Evolutionary conservation across 2,329 filamentous ascomycete species (phyloP).

Genomic region (Claviceps sp.): DNA sequence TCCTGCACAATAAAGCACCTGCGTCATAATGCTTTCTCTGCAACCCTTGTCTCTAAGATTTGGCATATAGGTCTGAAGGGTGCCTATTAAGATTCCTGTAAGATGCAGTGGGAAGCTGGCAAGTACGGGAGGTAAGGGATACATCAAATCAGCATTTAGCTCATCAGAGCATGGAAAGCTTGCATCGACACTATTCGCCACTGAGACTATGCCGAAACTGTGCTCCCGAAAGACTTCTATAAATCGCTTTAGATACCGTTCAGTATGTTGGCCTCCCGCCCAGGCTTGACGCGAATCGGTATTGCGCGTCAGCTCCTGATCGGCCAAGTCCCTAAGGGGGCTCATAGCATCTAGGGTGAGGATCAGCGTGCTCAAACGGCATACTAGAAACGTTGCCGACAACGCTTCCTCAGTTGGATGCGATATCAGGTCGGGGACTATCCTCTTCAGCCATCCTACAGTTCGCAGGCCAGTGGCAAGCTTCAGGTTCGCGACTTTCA

Average conservation of each 20-base stretch:
- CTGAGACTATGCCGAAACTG: constrained; percentile 87
- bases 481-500: constrained; percentile 70
- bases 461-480: constrained; percentile 82
- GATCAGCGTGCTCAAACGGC: constrained; percentile 66
- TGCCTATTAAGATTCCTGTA: constrained; percentile 66
- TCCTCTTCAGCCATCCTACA: constrained; percentile 77
- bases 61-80: constrained; percentile 62
- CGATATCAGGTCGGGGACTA: constrained; percentile 59
- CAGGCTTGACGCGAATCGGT: constrained; percentile 31
- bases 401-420: constrained; percentile 48
- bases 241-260: constrained; percentile 86
- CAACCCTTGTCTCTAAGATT: constrained; percentile 68
- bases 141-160: constrained; percentile 24
- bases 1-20: constrained; percentile 85
- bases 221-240: constrained; percentile 97
- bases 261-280: constrained; percentile 78
- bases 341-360: constrained; percentile 71
- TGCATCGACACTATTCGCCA: constrained; percentile 73
- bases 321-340: constrained; percentile 75
- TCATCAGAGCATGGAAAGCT: constrained; percentile 14
- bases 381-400: constrained; percentile 76
- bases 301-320: constrained; percentile 56
- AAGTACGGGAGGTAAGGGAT: constrained; percentile 59
- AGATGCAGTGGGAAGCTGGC: constrained; percentile 77
- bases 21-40: constrained; percentile 77